These are phyloP conservation scores for Ceratobasidium theobromae DNA, from an alignment of 1,284 basidiomycete species.

Conservation along the genomic window DNA sequence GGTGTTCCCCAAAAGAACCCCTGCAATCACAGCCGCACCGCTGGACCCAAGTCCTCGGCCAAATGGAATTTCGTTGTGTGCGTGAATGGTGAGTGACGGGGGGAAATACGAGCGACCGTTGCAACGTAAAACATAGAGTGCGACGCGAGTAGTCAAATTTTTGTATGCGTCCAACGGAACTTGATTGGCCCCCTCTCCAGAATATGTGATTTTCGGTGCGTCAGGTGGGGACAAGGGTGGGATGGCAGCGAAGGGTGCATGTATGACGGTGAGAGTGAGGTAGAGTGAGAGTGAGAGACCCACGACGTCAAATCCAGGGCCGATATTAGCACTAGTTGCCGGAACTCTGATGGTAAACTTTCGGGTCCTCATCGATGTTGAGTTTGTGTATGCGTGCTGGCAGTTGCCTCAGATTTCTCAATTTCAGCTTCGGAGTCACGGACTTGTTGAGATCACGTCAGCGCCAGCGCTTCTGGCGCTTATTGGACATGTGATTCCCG, in stretches of 20 bases:
- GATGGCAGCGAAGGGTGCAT: conserved; percentile 37
- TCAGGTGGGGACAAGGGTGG: conserved; percentile 35
- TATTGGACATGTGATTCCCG: conserved; percentile 11
- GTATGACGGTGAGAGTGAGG: conserved; percentile 74
- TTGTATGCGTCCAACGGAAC: conserved; percentile 95
- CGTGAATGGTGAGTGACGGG: conserved; percentile 67
- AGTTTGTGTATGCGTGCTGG: conserved; percentile 29
- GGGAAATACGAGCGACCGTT: conserved; percentile 78
- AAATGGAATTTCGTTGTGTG: conserved; percentile 94
- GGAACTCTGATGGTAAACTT: conserved; percentile 76
- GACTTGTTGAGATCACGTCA: conserved; percentile 13
- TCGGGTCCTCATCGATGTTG: neutral
- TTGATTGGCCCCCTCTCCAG: conserved; percentile 86
- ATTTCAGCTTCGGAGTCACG: conserved; percentile 11
- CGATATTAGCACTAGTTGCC: conserved; percentile 97
- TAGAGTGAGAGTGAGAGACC: conserved; percentile 92
- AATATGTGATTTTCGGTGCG: conserved; percentile 73
- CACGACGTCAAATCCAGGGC: conserved; percentile 98
- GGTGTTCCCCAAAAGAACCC: conserved; percentile 85
- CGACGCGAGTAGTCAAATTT: conserved; percentile 97
- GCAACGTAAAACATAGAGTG: conserved; percentile 94
- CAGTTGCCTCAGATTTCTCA: neutral
- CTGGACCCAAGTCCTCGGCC: conserved; percentile 96
- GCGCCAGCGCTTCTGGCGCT: neutral
- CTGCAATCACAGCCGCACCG: conserved; percentile 96